Base-by-base conservation (phyloP, 257 asterid species). In the Nicotiana benthamiana region DNA sequence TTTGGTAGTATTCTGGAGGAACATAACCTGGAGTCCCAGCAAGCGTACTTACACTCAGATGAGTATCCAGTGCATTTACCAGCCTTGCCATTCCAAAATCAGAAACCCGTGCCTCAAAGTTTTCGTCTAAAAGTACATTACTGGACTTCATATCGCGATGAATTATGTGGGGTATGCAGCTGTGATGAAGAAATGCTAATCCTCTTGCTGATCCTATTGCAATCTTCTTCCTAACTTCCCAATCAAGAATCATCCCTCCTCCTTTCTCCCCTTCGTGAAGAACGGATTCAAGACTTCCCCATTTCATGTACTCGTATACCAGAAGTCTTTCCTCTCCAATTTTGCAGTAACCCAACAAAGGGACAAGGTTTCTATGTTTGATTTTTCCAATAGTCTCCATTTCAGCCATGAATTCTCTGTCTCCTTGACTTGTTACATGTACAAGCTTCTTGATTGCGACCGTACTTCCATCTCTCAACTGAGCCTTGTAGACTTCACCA, bases 101-200 rank as follows among this genome's bases (percentile, higher is more conserved):
- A 4, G 99, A 96, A 62, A 96, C 98, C 77, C 98, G 81, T 1
- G 99, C 98, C 82, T 96, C 97, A 2, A 94, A 81, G 51, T 90
- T 87, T 52, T 90, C 95, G 24, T 96, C 99, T 0, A 96, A 82
- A 40, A 96, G 94, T 12, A 96, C 99, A 48, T 96, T 96, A 83
- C 99, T 96, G 0, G 99, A 96, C 79, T 96, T 96, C 99, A 96
- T 96, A 57, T 96, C 99, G 2, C 99, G 95, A 43, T 96, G 99
- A 61, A 96, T 96, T 16, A 96, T 96, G 84, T 94, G 97, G 1
- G 99, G 99, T 20, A 92, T 88, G 89, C 99, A 96, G 86, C 98
- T 92, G 81, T 96, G 99, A 89, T 96, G 99, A 52, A 96, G 97
- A 70, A 96, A 96, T 0, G 98, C 98, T 1, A 96, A 91, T 60